Conservation (phyloP, 2,329 filamentous ascomycete genomes). For the Ilyonectria destructans region DNA sequence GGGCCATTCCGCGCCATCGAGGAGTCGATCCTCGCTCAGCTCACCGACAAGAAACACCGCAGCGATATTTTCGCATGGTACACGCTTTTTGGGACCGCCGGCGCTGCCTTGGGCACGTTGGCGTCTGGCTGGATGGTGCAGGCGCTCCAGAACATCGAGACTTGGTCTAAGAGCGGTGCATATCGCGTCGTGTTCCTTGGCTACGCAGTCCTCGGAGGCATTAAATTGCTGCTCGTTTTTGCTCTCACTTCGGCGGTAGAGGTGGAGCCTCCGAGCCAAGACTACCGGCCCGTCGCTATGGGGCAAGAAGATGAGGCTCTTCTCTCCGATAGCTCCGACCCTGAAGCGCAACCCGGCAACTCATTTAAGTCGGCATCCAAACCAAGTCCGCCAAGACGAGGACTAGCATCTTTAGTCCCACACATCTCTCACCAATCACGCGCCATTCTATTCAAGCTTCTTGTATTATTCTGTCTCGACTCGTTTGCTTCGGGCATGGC, state of each 20-base stretch:
- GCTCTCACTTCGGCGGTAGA: conserved; percentile 66
- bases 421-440: conserved; percentile 1
- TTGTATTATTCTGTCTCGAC: not conserved
- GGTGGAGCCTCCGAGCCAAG: conserved; percentile 43
- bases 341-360: not conserved
- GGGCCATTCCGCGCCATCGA: conserved; percentile 76
- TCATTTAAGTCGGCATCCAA: not conserved
- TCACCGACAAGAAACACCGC: conserved; percentile 61
- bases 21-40: conserved; percentile 73
- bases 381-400: not conserved
- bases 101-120: conserved; percentile 73
- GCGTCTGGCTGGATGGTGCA: conserved; percentile 74
- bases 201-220: conserved; percentile 61
- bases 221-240: conserved; percentile 71
- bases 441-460: not conserved
- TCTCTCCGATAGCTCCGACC: not conserved
- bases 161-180: conserved; percentile 56
- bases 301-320: not conserved
- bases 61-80: conserved; percentile 77
- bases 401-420: not conserved
- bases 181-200: conserved; percentile 70
- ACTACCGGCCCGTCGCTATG: conserved; percentile 6
- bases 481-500: conserved; percentile 11
- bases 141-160: conserved; percentile 59
- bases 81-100: conserved; percentile 70